These are phyloP conservation scores for Fraxinus sp. DNA, from an alignment of 305 asterid species.

Conservation along the genomic window DNA sequence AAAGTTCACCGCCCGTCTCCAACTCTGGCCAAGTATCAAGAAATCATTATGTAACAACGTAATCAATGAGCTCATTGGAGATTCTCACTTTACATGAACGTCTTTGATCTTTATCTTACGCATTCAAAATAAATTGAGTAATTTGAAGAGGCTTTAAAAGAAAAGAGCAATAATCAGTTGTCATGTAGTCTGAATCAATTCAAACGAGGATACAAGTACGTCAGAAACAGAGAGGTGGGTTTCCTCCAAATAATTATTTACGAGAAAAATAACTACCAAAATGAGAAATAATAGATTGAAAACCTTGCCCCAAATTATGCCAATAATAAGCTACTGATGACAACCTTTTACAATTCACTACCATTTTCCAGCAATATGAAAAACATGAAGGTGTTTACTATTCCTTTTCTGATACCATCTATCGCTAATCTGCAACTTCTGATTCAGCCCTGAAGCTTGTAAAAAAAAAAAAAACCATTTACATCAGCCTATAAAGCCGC, in stretches of 20 bases:
- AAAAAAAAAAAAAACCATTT: background rate
- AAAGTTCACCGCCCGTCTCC: background rate
- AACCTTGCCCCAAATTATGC: background rate
- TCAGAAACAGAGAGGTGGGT: background rate
- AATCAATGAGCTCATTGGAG: background rate
- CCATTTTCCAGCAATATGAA: background rate
- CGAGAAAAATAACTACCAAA: background rate
- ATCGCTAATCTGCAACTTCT: background rate
- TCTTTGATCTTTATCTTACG: background rate
- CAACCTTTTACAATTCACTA: background rate
- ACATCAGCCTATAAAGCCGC: slow-evolving; percentile 29
- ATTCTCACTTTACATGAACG: background rate
- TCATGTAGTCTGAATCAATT: background rate
- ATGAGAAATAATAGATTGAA: background rate
- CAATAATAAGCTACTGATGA: background rate
- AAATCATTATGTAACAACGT: background rate
- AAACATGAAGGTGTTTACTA: background rate
- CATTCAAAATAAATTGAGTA: background rate
- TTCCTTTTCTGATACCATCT: background rate
- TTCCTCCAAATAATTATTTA: background rate
- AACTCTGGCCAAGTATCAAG: background rate
- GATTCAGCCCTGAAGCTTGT: background rate
- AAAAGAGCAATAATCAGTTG: background rate
- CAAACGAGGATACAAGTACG: background rate
- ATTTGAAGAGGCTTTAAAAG: background rate